A percentile compares a stretch with the other conserved stretches of the same genome.
These are phyloP conservation scores for Thelephora terrestris DNA, from an alignment of 1,284 basidiomycete genomes.

Conservation along the genomic window DNA sequence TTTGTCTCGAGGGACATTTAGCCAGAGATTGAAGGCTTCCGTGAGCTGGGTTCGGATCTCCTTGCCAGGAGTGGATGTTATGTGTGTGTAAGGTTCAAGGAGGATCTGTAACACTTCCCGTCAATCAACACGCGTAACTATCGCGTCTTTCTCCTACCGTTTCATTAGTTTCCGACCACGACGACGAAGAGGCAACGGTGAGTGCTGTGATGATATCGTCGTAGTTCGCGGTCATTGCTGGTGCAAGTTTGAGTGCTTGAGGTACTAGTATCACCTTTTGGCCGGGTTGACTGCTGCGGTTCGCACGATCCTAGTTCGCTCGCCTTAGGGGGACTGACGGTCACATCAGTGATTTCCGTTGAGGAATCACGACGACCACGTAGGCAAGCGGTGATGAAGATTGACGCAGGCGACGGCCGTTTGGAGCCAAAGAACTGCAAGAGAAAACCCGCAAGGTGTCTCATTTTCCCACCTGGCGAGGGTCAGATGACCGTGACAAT, in stretches of 20 bases:
- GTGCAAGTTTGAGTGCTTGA: not conserved
- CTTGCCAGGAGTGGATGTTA: slow-evolving; percentile 83
- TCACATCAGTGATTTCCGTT: too few species aligned
- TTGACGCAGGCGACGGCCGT: too few species aligned
- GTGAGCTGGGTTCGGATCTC: slow-evolving; percentile 88
- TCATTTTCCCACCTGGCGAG: too few species aligned
- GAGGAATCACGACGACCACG: too few species aligned
- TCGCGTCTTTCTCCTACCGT: not conserved
- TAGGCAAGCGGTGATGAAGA: too few species aligned
- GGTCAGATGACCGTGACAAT: too few species aligned
- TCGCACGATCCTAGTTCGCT: too few species aligned
- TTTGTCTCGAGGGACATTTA: slow-evolving; percentile 68
- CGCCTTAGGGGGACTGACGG: too few species aligned
- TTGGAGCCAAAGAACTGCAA: too few species aligned
- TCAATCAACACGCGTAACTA: not conserved
- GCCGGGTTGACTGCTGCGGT: too few species aligned
- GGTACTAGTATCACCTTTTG: too few species aligned
- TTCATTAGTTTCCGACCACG: slow-evolving; percentile 17
- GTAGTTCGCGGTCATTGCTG: not conserved
- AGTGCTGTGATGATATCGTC: not conserved
- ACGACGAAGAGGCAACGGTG: not conserved
- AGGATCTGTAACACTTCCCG: slow-evolving; percentile 35
- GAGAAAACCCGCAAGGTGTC: too few species aligned
- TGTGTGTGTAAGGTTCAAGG: slow-evolving; percentile 86
- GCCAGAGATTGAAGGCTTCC: slow-evolving; percentile 92